These are phyloP conservation scores for Sicyos edulis DNA, from an alignment of 306 rosid genomes.

Conservation along the genomic window DNA sequence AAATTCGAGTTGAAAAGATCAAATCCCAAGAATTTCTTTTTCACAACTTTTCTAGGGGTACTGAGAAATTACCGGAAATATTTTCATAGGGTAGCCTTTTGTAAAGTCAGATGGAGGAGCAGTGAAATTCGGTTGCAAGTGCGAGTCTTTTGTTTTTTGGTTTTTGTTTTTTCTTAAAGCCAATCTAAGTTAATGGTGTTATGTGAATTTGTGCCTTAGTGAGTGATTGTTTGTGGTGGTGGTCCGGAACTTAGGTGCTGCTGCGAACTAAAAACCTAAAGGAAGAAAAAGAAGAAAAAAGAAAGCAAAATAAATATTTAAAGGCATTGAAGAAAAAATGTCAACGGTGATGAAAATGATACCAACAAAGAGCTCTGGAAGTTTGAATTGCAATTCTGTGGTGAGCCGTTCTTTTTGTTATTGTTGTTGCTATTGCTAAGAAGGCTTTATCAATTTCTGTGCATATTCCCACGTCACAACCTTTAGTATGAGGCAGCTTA, in stretches of 20 bases:
- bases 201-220: slow-evolving; percentile 42
- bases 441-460: slow-evolving; percentile 77
- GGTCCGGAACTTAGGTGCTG: slow-evolving; percentile 56
- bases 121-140: slow-evolving; percentile 37
- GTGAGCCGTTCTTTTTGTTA: slow-evolving; percentile 37
- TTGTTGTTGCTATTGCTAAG: slow-evolving; percentile 32
- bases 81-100: slow-evolving; percentile 51
- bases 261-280: slow-evolving; percentile 28
- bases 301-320: not conserved
- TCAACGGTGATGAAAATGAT: slow-evolving; percentile 66
- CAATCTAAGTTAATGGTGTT: slow-evolving; percentile 35
- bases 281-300: slow-evolving; percentile 28
- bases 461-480: slow-evolving; percentile 45
- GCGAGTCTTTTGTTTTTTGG: not conserved
- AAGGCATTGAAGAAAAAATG: slow-evolving; percentile 30
- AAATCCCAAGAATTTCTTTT: slow-evolving; percentile 55
- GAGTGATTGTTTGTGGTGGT: slow-evolving; percentile 39
- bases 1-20: slow-evolving; percentile 26
- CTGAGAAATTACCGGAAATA: slow-evolving; percentile 27
- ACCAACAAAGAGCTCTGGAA: slow-evolving; percentile 38
- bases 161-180: slow-evolving; percentile 35
- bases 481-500: slow-evolving; percentile 32
- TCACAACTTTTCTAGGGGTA: slow-evolving; percentile 34
- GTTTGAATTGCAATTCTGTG: slow-evolving; percentile 36
- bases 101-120: slow-evolving; percentile 38